Percentiles rank a stretch among this genome's conserved stretches.
Conservation (phyloP, 2,329 filamentous ascomycete species). For the Claviceps sp. region DNA sequence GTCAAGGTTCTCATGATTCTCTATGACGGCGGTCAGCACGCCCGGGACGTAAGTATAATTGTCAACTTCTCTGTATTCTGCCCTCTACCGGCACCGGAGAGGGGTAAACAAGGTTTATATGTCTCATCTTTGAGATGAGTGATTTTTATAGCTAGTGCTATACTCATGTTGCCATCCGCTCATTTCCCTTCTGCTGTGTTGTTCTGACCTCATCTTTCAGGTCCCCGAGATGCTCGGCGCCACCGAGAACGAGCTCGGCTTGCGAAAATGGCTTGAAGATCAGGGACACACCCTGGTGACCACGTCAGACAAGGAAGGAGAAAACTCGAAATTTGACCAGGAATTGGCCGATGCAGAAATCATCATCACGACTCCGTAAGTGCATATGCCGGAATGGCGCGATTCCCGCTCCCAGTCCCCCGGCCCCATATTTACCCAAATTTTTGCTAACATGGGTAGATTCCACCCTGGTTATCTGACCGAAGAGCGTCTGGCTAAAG, state of each 20-base stretch:
- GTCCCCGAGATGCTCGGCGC: constrained; percentile 80
- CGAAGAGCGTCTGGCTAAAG: constrained; percentile 88
- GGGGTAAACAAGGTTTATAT: neutral
- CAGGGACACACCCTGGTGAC: constrained; percentile 94
- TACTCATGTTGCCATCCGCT: neutral
- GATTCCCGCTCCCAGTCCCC: no score
- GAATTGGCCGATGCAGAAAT: constrained; percentile 94
- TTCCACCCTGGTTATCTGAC: constrained; percentile 99
- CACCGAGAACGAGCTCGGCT: constrained; percentile 94
- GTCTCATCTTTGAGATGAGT: neutral
- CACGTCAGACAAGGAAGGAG: constrained; percentile 93
- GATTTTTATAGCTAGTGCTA: neutral
- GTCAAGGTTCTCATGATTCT: constrained; percentile 91
- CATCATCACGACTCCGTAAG: constrained; percentile 94
- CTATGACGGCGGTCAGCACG: constrained; percentile 85
- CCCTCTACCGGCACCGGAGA: neutral
- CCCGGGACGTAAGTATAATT: constrained; percentile 53
- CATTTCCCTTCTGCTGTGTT: neutral
- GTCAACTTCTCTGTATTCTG: neutral
- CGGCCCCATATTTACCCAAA: neutral
- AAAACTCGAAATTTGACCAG: constrained; percentile 85
- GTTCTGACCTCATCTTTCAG: constrained; percentile 18
- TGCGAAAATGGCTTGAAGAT: constrained; percentile 95
- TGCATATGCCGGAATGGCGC: constrained; percentile 10
- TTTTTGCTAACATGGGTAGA: constrained; percentile 27